Evolutionary conservation across 371 early-diverging fungal genomes (phyloP).

Genomic region (Zopfochytrium polystomum): DNA sequence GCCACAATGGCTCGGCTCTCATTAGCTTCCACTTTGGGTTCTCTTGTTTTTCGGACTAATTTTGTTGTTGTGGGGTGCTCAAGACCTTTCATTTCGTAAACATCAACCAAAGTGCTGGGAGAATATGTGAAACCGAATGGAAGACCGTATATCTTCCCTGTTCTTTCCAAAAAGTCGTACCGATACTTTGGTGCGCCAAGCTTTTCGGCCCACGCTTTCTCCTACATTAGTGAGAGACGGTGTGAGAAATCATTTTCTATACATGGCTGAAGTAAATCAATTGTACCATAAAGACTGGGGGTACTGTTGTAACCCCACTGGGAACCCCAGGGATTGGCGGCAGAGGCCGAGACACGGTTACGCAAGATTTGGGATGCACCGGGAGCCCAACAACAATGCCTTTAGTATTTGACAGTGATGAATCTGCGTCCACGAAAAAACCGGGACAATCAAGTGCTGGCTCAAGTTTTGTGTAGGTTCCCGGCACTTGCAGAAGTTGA

Average conservation of each 20-base stretch:
- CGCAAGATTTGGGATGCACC: slow-evolving; percentile 47
- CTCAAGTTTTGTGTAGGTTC: slow-evolving; percentile 38
- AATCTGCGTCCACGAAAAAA: slow-evolving; percentile 45
- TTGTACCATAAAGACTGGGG: slow-evolving; percentile 48
- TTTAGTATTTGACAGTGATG: slow-evolving; percentile 43
- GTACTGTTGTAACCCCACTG: slow-evolving; percentile 41
- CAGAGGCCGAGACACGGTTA: slow-evolving; percentile 43
- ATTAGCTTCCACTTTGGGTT: too few species aligned
- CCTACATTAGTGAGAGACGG: slow-evolving; percentile 20
- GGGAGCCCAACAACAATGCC: slow-evolving; percentile 46
- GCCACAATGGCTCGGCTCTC: too few species aligned
- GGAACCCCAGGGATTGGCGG: slow-evolving; percentile 55
- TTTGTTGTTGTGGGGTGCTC: slow-evolving; percentile 15
- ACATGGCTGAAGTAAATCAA: slow-evolving; percentile 1
- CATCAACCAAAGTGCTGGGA: slow-evolving; percentile 39
- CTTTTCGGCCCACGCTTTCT: slow-evolving; percentile 44
- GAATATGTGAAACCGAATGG: slow-evolving; percentile 48
- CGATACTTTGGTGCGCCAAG: slow-evolving; percentile 34
- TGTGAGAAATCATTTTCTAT: not conserved
- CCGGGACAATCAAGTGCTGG: slow-evolving; percentile 49
- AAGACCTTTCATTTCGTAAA: slow-evolving; percentile 28
- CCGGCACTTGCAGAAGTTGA: slow-evolving; percentile 44
- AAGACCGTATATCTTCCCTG: slow-evolving; percentile 43
- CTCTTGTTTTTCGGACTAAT: too few species aligned
- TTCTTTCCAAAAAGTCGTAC: slow-evolving; percentile 47